Evolutionary conservation across 441 rosid species (phyloP).

Genomic region (Pelargonium myrrhifolium): DNA sequence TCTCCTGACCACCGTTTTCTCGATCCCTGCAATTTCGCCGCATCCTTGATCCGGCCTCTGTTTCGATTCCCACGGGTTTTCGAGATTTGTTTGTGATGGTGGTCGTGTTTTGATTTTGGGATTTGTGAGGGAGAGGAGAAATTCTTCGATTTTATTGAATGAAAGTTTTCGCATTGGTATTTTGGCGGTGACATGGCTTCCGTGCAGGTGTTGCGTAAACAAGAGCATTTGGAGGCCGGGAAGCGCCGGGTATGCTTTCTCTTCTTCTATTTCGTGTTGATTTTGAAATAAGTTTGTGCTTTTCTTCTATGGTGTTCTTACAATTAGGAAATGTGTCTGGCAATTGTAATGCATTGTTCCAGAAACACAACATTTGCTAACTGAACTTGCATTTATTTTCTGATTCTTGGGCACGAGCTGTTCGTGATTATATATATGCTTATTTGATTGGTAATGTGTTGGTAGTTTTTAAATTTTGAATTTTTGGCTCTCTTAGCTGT

Average conservation of each 20-base stretch:
- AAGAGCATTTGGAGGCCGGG: constrained; percentile 85
- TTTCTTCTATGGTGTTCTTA: background rate
- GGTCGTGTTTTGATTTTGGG: background rate
- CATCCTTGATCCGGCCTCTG: too few species aligned
- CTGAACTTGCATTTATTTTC: too few species aligned
- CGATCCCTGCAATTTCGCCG: too few species aligned
- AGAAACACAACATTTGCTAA: too few species aligned
- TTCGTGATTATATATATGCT: too few species aligned
- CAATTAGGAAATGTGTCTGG: too few species aligned
- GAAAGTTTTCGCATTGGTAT: constrained; percentile 22
- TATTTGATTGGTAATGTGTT: too few species aligned
- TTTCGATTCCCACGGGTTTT: too few species aligned
- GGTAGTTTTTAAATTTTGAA: too few species aligned
- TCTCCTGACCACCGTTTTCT: constrained; percentile 8
- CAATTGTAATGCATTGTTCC: too few species aligned
- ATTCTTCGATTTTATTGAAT: constrained; percentile 21
- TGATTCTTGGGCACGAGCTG: too few species aligned
- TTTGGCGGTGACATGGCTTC: constrained; percentile 60
- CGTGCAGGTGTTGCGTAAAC: constrained; percentile 79
- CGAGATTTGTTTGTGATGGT: background rate
- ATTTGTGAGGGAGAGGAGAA: constrained; percentile 17
- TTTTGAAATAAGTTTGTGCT: background rate
- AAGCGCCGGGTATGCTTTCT: constrained; percentile 64
- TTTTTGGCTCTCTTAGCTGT: too few species aligned
- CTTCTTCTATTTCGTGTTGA: background rate